Evolutionary conservation across 495 filamentous ascomycete genomes (phyloP).

Genomic region (Annulohypoxylon nitens): DNA sequence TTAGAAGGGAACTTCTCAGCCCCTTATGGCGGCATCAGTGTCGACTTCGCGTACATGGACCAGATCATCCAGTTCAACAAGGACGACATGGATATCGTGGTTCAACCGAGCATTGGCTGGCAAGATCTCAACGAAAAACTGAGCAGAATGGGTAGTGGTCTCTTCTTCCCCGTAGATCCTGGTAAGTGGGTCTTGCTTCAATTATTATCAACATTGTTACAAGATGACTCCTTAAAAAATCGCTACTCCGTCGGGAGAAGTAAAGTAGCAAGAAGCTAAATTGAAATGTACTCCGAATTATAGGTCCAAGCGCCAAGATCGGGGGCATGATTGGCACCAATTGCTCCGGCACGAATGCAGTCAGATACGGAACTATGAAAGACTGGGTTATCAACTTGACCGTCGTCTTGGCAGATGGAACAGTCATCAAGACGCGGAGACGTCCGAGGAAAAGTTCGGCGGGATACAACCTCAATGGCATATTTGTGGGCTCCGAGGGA

Average conservation of each 20-base stretch:
- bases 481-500: constrained; percentile 84
- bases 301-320: constrained; percentile 72
- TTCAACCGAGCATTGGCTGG: constrained; percentile 93
- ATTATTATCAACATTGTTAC: neutral
- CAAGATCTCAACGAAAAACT: constrained; percentile 87
- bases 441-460: constrained; percentile 83
- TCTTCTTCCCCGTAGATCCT: constrained; percentile 93
- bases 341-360: constrained; percentile 84
- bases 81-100: constrained; percentile 91
- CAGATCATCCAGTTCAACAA: constrained; percentile 81
- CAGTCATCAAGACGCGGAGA: constrained; percentile 79
- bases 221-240: constrained; percentile 44
- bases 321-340: constrained; percentile 85
- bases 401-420: constrained; percentile 83
- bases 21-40: constrained; percentile 84
- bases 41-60: constrained; percentile 92
- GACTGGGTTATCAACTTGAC: constrained; percentile 89
- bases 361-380: constrained; percentile 87
- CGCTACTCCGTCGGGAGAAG: neutral
- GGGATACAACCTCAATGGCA: constrained; percentile 81
- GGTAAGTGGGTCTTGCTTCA: constrained; percentile 57
- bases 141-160: constrained; percentile 72
- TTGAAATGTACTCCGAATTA: constrained; percentile 37
- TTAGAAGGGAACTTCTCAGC: constrained; percentile 92
- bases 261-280: neutral